These are phyloP conservation scores for Rhodotorula kratochvilovae DNA, from an alignment of 768 basidiomycete genomes.

Conservation along the genomic window DNA sequence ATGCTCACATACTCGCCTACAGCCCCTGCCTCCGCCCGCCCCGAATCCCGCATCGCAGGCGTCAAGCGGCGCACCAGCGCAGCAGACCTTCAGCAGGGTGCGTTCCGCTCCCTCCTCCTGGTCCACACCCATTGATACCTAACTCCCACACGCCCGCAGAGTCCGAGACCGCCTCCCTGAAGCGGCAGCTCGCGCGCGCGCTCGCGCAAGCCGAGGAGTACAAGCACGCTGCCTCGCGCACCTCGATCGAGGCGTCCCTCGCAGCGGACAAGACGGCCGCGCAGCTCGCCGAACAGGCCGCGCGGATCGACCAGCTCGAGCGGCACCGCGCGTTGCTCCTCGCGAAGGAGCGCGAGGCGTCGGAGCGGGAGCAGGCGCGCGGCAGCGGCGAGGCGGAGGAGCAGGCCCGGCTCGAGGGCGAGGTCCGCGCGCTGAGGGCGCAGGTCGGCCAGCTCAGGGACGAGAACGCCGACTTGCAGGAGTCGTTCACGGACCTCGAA, in stretches of 20 bases:
- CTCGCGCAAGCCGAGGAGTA: constrained; percentile 27
- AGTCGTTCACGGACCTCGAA: constrained; percentile 22
- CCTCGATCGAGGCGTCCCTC: constrained; percentile 10
- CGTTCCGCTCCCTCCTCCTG: background rate
- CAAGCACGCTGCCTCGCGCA: constrained; percentile 25
- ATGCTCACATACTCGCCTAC: background rate
- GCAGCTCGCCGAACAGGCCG: constrained; percentile 17
- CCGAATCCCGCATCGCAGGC: background rate
- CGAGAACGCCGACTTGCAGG: constrained; percentile 18
- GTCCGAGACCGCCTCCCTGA: constrained; percentile 25
- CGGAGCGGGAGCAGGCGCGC: constrained; percentile 14
- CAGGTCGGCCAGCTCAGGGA: constrained; percentile 14
- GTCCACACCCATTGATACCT: too few species aligned
- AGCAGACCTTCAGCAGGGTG: constrained; percentile 30
- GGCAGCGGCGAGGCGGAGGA: constrained; percentile 8
- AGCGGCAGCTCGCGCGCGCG: constrained; percentile 31
- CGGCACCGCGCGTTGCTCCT: constrained; percentile 29
- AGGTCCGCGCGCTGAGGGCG: constrained; percentile 1
- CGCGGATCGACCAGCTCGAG: constrained; percentile 32
- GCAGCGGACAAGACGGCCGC: constrained; percentile 8
- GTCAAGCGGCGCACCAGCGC: constrained; percentile 25
- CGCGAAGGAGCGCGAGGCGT: constrained; percentile 32
- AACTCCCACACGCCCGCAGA: constrained; percentile 11
- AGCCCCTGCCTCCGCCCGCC: background rate
- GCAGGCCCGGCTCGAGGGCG: background rate